A percentile compares a stretch with the other conserved stretches of the same genome.
These are phyloP conservation scores for Teratosphaeria nubilosa DNA, from an alignment of 2,329 filamentous ascomycete genomes.

Conservation along the genomic window DNA sequence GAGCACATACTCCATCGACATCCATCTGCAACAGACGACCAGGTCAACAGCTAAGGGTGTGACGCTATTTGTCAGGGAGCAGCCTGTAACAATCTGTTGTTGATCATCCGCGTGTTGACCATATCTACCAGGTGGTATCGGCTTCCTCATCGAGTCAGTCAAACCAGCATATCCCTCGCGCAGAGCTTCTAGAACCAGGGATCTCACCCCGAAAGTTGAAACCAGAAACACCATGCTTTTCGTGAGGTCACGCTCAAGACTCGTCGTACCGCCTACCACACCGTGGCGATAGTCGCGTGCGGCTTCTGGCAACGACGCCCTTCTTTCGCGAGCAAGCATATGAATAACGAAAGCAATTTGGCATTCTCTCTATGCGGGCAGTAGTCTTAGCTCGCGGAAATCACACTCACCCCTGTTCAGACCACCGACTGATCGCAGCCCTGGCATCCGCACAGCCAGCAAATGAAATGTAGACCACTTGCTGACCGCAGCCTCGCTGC, in stretches of 20 bases:
- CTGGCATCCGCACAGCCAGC: not conserved
- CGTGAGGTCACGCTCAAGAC: not conserved
- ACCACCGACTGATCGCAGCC: not conserved
- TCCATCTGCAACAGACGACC: too few relatives aligned
- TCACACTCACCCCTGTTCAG: not conserved
- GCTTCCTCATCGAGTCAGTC: not conserved
- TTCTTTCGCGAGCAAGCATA: not conserved
- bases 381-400: too few relatives aligned
- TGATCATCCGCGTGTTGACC: not conserved
- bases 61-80: too few relatives aligned
- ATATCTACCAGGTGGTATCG: not conserved
- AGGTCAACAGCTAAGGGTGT: too few relatives aligned
- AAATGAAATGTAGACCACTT: not conserved
- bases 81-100: too few relatives aligned
- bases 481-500: not conserved
- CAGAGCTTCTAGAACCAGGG: not conserved
- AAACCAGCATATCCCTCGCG: not conserved
- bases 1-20: too few relatives aligned
- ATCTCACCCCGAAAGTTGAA: not conserved
- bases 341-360: not conserved
- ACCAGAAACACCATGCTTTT: not conserved
- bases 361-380: not conserved
- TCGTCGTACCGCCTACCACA: too few relatives aligned
- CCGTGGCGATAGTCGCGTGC: too few relatives aligned
- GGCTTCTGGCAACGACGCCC: too few relatives aligned